Evolutionary conservation across 257 asterid species (phyloP).

Genomic region (Echium plantagineum): DNA sequence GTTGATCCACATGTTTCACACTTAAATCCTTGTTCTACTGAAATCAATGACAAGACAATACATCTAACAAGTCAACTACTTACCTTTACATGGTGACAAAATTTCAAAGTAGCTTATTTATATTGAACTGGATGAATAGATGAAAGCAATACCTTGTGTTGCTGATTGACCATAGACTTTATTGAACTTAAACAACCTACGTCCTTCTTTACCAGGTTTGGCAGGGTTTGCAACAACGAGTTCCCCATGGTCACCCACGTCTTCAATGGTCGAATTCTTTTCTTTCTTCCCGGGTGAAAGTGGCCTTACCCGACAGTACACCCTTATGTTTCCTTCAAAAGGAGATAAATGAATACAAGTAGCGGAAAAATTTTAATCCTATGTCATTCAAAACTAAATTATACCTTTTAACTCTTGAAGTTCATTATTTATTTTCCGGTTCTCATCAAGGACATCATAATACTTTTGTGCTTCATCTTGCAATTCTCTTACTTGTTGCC

Average conservation of each 20-base stretch:
- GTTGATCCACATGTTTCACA: too few species aligned
- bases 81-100: too few species aligned
- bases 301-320: constrained; percentile 89
- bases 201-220: constrained; percentile 84
- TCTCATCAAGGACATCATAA: constrained; percentile 14
- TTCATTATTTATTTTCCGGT: constrained; percentile 20
- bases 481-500: constrained; percentile 9
- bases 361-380: background rate
- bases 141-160: constrained; percentile 49
- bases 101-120: too few species aligned
- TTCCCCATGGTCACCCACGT: constrained; percentile 83
- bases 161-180: constrained; percentile 62
- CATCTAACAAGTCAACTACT: too few species aligned
- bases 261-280: constrained; percentile 53
- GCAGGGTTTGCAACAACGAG: constrained; percentile 59
- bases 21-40: too few species aligned
- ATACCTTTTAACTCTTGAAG: constrained; percentile 76
- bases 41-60: too few species aligned
- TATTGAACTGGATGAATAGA: too few species aligned
- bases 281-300: constrained; percentile 70
- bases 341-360: constrained; percentile 13
- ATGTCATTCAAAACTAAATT: constrained; percentile 2
- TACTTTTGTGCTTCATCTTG: constrained; percentile 15
- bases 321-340: constrained; percentile 80
- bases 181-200: constrained; percentile 71